phyloP scores from a whole-genome alignment of 352 stramenopile species.

The Phytophthora tubulina region DNA sequence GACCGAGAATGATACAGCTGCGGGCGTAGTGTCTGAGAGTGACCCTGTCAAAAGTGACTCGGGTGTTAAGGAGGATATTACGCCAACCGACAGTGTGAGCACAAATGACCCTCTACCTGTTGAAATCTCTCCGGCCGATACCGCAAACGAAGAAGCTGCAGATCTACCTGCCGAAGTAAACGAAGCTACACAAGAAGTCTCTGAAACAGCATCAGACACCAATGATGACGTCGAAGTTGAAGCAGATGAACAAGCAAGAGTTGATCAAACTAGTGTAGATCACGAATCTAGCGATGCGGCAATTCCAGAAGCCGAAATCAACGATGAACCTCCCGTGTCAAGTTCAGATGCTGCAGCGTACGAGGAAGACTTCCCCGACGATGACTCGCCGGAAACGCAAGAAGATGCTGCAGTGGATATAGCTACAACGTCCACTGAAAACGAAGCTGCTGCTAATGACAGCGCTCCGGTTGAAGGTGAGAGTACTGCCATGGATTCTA shows the following conservation, averaged over 20 bases:
- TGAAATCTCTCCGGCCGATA: background rate
- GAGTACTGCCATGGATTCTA: constrained; percentile 1
- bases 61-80: background rate
- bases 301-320: background rate
- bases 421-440: background rate
- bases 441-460: background rate
- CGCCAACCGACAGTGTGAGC: background rate
- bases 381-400: background rate
- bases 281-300: background rate
- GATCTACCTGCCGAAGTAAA: background rate
- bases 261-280: constrained; percentile 3
- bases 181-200: background rate
- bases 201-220: constrained; percentile 1
- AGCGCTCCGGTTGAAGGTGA: constrained; percentile 1
- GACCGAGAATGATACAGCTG: constrained; percentile 13
- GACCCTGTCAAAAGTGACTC: background rate
- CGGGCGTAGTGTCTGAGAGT: background rate
- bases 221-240: background rate
- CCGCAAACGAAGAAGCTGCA: constrained; percentile 1
- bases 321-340: constrained; percentile 5
- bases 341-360: constrained; percentile 7
- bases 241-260: background rate
- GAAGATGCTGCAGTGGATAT: constrained; percentile 4
- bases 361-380: constrained; percentile 28
- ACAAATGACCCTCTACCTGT: background rate